phyloP scores from a whole-genome alignment of 805 yeast genomes.

The Debaryomyces castellii region DNA sequence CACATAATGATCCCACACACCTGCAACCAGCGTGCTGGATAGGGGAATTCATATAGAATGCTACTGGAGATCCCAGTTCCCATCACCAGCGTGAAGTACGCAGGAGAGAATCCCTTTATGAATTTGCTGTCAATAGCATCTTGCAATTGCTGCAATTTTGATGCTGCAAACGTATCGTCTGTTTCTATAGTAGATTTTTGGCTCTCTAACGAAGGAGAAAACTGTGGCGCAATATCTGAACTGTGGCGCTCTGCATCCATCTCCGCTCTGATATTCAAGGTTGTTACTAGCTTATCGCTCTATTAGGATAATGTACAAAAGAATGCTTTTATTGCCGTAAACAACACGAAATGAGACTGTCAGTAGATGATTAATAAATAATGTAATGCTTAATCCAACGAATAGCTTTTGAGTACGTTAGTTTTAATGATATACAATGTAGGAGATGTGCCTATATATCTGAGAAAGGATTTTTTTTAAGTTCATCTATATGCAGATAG shows the following conservation, averaged over 20 bases:
- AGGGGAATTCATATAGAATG: conserved; percentile 66
- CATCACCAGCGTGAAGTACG: conserved; percentile 76
- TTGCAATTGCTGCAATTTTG: conserved; percentile 1
- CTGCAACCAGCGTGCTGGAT: conserved; percentile 56
- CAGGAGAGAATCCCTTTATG: conserved; percentile 39
- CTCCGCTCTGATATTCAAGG: not conserved
- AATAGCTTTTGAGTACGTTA: no score
- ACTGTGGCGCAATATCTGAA: conserved; percentile 1
- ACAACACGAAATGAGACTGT: no score
- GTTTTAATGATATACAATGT: no score
- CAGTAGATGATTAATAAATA: no score
- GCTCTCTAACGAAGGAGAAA: not conserved
- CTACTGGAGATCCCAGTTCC: conserved; percentile 76
- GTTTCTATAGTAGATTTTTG: not conserved
- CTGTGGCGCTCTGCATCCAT: not conserved
- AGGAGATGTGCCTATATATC: no score
- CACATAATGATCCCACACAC: conserved; percentile 62
- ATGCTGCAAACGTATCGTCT: not conserved
- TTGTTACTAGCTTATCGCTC: no score
- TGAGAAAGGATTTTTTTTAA: no score
- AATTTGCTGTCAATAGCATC: conserved; percentile 10
- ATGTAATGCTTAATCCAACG: no score
- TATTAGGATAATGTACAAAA: no score
- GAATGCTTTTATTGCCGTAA: no score
- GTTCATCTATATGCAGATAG: no score